phyloP scores from a whole-genome alignment of 352 stramenopile species.

The Pythium pyrilobum region DNA sequence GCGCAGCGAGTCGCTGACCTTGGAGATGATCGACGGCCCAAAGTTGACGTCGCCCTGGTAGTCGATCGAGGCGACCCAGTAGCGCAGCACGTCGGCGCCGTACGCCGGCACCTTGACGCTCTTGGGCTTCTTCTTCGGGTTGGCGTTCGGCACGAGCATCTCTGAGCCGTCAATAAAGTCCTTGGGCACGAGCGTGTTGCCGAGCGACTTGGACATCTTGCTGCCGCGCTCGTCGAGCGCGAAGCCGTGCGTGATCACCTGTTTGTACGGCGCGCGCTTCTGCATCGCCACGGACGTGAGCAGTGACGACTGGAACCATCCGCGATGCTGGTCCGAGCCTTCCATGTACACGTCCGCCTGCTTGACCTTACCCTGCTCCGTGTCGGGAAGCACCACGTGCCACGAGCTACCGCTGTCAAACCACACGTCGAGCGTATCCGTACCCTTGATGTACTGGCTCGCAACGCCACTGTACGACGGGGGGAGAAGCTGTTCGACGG shows the following conservation, averaged over 20 bases:
- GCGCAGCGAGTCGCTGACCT: constrained; percentile 73
- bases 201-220: constrained; percentile 99
- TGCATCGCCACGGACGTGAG: constrained; percentile 91
- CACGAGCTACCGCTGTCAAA: constrained; percentile 94
- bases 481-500: constrained; percentile 61
- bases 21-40: constrained; percentile 87
- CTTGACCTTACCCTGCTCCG: constrained; percentile 48
- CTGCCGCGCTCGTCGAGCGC: constrained; percentile 97
- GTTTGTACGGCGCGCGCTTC: constrained; percentile 89
- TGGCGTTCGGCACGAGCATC: constrained; percentile 63
- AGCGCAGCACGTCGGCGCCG: constrained; percentile 95
- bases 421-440: constrained; percentile 99
- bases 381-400: constrained; percentile 58
- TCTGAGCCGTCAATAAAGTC: constrained; percentile 93
- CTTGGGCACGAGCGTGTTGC: constrained; percentile 94
- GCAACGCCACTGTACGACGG: constrained; percentile 54
- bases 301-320: constrained; percentile 99
- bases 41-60: constrained; percentile 96
- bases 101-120: constrained; percentile 85
- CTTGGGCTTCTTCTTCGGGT: constrained; percentile 45
- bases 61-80: constrained; percentile 97
- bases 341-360: constrained; percentile 97
- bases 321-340: constrained; percentile 96
- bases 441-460: constrained; percentile 92
- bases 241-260: constrained; percentile 98